A percentile compares a stretch with the other conserved stretches of the same genome.
phyloP scores from a whole-genome alignment of 176 grass and related monocot species.

The Tillandsia fasciculata region DNA sequence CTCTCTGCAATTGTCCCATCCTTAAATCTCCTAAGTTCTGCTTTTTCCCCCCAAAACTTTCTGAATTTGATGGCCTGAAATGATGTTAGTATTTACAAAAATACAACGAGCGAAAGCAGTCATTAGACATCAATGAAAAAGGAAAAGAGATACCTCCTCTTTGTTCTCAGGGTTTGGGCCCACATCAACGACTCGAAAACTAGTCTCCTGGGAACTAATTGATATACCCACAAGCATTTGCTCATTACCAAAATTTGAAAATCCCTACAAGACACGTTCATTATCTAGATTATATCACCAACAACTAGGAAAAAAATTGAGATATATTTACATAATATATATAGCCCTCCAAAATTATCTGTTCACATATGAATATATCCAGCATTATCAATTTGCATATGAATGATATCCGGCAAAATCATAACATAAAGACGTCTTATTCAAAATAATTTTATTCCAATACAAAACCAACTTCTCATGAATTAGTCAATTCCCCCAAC shows the following conservation, averaged over 20 bases:
- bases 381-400: too few species aligned
- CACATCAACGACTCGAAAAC: slow-evolving; percentile 72
- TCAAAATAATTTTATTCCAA: not conserved
- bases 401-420: too few species aligned
- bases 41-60: slow-evolving; percentile 90
- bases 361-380: too few species aligned
- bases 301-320: too few species aligned
- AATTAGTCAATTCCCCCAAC: too few species aligned
- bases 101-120: not conserved
- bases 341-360: too few species aligned
- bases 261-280: slow-evolving; percentile 42
- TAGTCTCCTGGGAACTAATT: slow-evolving; percentile 57
- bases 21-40: slow-evolving; percentile 94
- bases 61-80: slow-evolving; percentile 60
- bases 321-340: too few species aligned
- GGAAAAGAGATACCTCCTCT: slow-evolving; percentile 44
- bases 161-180: slow-evolving; percentile 78
- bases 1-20: slow-evolving; percentile 95
- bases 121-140: not conserved
- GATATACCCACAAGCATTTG: slow-evolving; percentile 54
- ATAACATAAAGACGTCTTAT: not conserved
- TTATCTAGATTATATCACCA: not conserved
- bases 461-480: not conserved
- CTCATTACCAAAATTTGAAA: slow-evolving; percentile 67
- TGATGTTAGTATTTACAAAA: slow-evolving; percentile 23